Percentiles rank a stretch among this genome's conserved stretches.
phyloP scores from a whole-genome alignment of 176 grass and related monocot genomes.

The Tuctoria greenei region DNA sequence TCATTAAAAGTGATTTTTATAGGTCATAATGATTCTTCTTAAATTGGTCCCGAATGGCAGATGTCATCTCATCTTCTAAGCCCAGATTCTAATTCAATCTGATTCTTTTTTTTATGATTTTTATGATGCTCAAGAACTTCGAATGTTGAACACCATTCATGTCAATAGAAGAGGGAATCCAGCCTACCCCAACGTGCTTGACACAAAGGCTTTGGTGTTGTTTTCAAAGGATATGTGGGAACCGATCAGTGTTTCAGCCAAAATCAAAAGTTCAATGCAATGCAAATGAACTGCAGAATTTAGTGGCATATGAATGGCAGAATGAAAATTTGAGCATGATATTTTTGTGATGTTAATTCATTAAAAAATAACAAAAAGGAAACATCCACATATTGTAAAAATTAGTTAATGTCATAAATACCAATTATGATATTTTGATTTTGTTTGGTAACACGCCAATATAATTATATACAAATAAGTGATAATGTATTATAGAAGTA shows the following conservation, averaged over 20 bases:
- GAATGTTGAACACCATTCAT: neutral
- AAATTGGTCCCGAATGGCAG: neutral
- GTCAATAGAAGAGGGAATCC: neutral
- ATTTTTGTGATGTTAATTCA: neutral
- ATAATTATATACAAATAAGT: no score
- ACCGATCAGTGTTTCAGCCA: neutral
- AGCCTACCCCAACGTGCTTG: neutral
- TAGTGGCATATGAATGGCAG: neutral
- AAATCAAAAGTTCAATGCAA: neutral
- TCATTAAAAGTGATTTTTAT: slow-evolving; percentile 13
- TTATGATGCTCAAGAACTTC: neutral
- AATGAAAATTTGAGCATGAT: neutral
- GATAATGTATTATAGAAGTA: neutral
- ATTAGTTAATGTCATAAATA: slow-evolving; percentile 15
- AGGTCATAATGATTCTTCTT: neutral
- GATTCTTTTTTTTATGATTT: neutral
- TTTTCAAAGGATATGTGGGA: neutral
- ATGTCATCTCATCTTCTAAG: neutral
- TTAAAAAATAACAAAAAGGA: neutral
- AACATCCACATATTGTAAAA: neutral
- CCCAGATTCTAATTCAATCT: neutral
- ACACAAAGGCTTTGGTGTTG: no score
- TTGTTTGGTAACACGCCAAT: slow-evolving; percentile 4
- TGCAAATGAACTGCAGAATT: slow-evolving; percentile 1
- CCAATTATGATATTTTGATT: neutral